A percentile compares a stretch with the other conserved stretches of the same genome.
These are phyloP conservation scores for Sphagnum tenellum DNA, from an alignment of 225 moss, liverwort and hornwort genomes.

Conservation along the genomic window DNA sequence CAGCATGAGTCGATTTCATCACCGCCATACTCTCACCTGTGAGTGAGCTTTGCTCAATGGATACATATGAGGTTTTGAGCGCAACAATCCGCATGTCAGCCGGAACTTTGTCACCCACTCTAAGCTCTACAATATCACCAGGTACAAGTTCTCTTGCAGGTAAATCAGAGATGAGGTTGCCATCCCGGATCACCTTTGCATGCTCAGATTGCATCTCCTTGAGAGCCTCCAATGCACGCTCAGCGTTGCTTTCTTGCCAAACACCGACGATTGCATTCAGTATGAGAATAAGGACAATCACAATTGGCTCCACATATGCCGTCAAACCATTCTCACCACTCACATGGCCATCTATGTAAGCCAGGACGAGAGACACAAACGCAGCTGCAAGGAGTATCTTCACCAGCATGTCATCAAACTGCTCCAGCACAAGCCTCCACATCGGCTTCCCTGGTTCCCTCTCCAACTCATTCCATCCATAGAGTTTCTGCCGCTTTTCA, in stretches of 20 bases:
- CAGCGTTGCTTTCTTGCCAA: conserved; percentile 98
- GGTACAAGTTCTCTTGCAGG: conserved; percentile 83
- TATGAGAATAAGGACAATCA: conserved; percentile 87
- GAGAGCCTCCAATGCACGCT: conserved; percentile 74
- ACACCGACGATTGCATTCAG: conserved; percentile 88
- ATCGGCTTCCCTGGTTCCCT: conserved; percentile 83
- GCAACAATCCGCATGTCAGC: conserved; percentile 85
- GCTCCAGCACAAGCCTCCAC: conserved; percentile 94
- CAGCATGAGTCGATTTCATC: conserved; percentile 57
- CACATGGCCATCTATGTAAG: conserved; percentile 62
- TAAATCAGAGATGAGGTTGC: conserved; percentile 49
- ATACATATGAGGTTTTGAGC: conserved; percentile 68
- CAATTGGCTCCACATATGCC: conserved; percentile 84
- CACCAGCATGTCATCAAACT: conserved; percentile 94
- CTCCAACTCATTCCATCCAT: conserved; percentile 87
- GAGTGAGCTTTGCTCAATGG: conserved; percentile 87
- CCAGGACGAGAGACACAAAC: conserved; percentile 70
- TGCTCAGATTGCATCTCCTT: conserved; percentile 97
- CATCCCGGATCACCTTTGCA: conserved; percentile 61
- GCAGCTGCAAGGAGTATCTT: conserved; percentile 79
- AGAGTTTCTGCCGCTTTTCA: conserved; percentile 39
- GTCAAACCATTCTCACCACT: conserved; percentile 44
- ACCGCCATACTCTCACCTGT: conserved; percentile 95
- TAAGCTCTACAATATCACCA: conserved; percentile 82
- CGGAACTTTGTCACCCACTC: conserved; percentile 93